Conservation (phyloP, 352 stramenopile species). For the Phytophthora tubulina region DNA sequence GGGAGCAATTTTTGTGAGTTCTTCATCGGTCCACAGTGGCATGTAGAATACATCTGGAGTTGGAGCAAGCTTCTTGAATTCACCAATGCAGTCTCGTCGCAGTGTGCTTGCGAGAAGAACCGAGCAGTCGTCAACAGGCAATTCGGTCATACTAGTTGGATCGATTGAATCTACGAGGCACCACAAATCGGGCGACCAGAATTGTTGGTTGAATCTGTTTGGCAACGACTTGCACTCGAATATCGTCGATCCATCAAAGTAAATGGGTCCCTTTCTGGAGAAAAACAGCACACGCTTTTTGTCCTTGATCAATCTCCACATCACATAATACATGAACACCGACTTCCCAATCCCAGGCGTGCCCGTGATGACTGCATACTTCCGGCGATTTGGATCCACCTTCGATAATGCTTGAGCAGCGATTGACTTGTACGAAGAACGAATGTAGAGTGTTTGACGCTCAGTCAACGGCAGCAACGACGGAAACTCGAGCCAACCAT, state of each 20-base stretch:
- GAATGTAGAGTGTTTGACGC: too few species aligned
- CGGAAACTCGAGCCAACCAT: too few species aligned
- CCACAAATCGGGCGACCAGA: slow-evolving; percentile 42
- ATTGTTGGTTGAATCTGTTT: neutral
- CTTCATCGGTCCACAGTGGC: neutral
- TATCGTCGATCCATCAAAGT: slow-evolving; percentile 44
- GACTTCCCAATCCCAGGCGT: slow-evolving; percentile 48
- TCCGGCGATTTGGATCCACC: slow-evolving; percentile 28
- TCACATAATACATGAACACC: slow-evolving; percentile 46
- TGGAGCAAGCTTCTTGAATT: neutral
- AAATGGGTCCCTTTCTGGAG: slow-evolving; percentile 13
- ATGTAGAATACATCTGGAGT: neutral
- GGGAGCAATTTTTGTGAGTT: neutral
- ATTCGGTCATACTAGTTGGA: slow-evolving; percentile 26
- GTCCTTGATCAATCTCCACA: too few species aligned
- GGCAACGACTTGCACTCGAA: slow-evolving; percentile 16
- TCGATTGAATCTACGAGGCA: slow-evolving; percentile 43
- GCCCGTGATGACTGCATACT: slow-evolving; percentile 47
- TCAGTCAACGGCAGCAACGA: too few species aligned
- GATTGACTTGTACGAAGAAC: too few species aligned
- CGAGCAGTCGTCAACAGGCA: slow-evolving; percentile 10
- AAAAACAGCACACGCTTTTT: slow-evolving; percentile 44
- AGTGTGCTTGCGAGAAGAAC: neutral
- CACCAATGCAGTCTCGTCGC: neutral
- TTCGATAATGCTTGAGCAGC: slow-evolving; percentile 39